Base-by-base conservation (phyloP, 2,329 filamentous ascomycete species). In the Penicillium vulpinum region DNA sequence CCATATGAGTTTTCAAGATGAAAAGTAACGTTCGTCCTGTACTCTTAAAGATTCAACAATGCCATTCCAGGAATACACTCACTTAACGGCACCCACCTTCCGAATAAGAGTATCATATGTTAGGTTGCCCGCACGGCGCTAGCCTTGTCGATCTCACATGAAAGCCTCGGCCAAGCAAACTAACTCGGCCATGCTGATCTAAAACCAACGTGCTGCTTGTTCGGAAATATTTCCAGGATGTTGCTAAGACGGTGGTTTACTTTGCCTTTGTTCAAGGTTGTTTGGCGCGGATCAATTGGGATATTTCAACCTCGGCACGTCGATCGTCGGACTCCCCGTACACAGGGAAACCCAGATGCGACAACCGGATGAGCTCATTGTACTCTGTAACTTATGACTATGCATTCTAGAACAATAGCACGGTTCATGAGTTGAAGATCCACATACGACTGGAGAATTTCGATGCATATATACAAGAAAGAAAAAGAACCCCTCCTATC, bases 111-210 rank as follows among this genome's bases (percentile, higher is more conserved):
- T 1, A 51, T 56, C 39, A 51, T 22, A 52, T 51, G 52, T 50
- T 49, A n/a, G 31, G 13, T 54, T 61, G 52, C 47, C 58, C 60
- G 21, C 49, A 39, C 26, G 28, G 29, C 38, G 54, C 50, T 57
- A 54, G 24, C 43, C 24, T 51, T 54, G 62, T 62, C 62, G 63
- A 66, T 66, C 62, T 66, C 63, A 65, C 62, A 65, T 65, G 63
- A 57, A 53, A 48, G 43, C 44, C 48, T 53, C 52, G 47, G 52
- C 47, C 56, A 58, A 54, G 46, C 46, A 46, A 47, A 45, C 40
- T 33, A 16, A 16, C 43, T 26, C 24, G 44, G 26, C 16, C 36
- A 43, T 16, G 24, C 22, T 41, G 31, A 49, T 39, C 46, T 22
- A 54, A 45, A 40, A 47, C 26, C 29, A 29, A 15, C 26, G 24